Conservation (phyloP, 2,329 filamentous ascomycete genomes). For the Penicillium griseofulvum region DNA sequence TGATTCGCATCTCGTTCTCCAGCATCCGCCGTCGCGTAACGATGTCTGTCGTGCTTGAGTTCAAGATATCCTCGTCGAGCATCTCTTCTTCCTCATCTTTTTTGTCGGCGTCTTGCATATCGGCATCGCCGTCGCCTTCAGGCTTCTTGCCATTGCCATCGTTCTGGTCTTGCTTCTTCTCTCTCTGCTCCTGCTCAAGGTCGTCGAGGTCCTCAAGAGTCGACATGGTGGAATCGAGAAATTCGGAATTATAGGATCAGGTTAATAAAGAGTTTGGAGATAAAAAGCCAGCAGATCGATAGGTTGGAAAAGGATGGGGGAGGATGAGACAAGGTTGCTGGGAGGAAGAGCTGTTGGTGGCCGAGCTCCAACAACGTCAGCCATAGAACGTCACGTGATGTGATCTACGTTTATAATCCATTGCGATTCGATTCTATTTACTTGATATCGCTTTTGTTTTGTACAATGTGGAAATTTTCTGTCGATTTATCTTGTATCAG, state of each 20-base stretch:
- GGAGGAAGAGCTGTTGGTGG: constrained; percentile 24
- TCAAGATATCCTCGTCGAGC: constrained; percentile 89
- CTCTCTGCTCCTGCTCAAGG: constrained; percentile 75
- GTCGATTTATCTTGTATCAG: not conserved
- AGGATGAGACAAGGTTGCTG: constrained; percentile 21
- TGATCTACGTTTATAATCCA: constrained; percentile 11
- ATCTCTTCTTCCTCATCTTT: constrained; percentile 71
- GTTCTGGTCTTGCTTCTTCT: constrained; percentile 65
- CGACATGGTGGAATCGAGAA: constrained; percentile 59
- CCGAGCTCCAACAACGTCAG: constrained; percentile 41
- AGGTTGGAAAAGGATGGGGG: constrained; percentile 9
- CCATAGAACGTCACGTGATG: constrained; percentile 31
- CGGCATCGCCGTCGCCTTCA: constrained; percentile 68
- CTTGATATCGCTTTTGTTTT: not conserved
- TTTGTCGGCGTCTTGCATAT: constrained; percentile 83
- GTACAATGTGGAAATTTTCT: not conserved
- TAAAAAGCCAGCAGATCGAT: constrained; percentile 3
- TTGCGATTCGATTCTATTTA: not conserved
- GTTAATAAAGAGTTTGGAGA: not conserved
- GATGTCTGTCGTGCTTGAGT: constrained; percentile 91
- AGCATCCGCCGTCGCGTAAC: constrained; percentile 84
- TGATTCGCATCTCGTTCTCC: constrained; percentile 97
- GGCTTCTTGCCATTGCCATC: constrained; percentile 57
- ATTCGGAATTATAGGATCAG: constrained; percentile 10
- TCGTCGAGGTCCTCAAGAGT: constrained; percentile 90